These are phyloP conservation scores for Parastagonospora nodorum DNA, from an alignment of 2,329 filamentous ascomycete species.

Conservation along the genomic window DNA sequence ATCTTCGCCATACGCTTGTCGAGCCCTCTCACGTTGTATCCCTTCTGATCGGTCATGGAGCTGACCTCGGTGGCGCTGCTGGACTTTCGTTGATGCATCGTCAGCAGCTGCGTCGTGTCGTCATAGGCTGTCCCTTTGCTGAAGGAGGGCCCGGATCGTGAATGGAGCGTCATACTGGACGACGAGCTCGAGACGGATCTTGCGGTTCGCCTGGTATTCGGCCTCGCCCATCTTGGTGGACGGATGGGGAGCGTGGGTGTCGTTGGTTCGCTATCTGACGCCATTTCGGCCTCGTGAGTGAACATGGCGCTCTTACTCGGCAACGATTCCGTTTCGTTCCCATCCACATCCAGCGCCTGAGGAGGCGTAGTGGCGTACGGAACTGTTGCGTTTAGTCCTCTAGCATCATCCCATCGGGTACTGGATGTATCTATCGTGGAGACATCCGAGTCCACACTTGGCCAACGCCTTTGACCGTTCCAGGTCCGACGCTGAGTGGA, in stretches of 20 bases:
- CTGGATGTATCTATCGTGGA: neutral
- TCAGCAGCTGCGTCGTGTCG: neutral
- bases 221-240: neutral
- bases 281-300: neutral
- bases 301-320: no score
- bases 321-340: neutral
- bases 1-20: conserved; percentile 69
- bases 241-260: neutral
- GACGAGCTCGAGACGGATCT: neutral
- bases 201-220: neutral
- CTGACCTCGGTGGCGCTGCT: neutral
- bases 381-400: neutral
- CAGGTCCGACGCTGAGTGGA: neutral
- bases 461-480: neutral
- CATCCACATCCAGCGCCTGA: neutral
- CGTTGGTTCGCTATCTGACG: neutral
- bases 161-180: neutral
- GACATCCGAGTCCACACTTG: neutral
- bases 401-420: neutral
- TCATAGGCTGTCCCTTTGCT: neutral
- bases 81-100: neutral
- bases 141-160: neutral
- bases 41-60: neutral
- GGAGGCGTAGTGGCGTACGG: neutral
- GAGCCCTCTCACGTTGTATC: conserved; percentile 51